Evolutionary conservation across 2,329 filamentous ascomycete genomes (phyloP), one percentile per base, ranked within the genome.

Genomic region (Pleurostoma richardsiae): DNA sequence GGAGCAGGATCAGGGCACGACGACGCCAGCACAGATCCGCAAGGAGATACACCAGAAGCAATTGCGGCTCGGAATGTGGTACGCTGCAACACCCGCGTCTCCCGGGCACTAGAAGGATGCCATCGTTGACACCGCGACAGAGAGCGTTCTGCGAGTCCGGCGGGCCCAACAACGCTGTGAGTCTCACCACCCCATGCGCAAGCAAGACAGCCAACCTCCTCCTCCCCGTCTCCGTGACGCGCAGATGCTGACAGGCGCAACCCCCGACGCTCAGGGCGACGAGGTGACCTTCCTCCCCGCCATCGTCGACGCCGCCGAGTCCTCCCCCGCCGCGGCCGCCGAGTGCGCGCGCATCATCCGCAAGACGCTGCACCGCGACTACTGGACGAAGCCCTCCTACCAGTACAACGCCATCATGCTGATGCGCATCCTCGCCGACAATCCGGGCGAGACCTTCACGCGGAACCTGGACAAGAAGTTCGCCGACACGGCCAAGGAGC

Each of bases 381-480:
- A 88, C 67, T 82, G 68, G 57, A 62, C 67, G 29, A 73, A 72
- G 41, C 74, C 88, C 7, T 83, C 87, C 57, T 83, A 85, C 56
- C 92, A 97, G 67, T 97, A 96, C 76, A 96, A 97, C 70, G 86
- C 90, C 52, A 83, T 97, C 59, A 97, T 97, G 94, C 79, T 99
- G 47, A 76, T 95, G 56, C 86, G 92, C 51, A 99, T 99, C 59
- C 73, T 99, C 54, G 78, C 84, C 56, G 91, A 97, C 65, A 96
- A 99, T 63, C 94, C 94, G 0, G 92, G 92, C 30, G 77, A 79
- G 45, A 90, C 83, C 2, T 99, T 99, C 60, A 96, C 92, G n/a
- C 80, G 87, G 55, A 91, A 95, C 63, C 67, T 97, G 39, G 91
- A 96, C 66, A 77, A 84, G 60, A 89, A 89, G 59, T 97, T 96